Evolutionary conservation across 2,329 filamentous ascomycete genomes (phyloP).

Genomic region (Calonectria hongkongensis): DNA sequence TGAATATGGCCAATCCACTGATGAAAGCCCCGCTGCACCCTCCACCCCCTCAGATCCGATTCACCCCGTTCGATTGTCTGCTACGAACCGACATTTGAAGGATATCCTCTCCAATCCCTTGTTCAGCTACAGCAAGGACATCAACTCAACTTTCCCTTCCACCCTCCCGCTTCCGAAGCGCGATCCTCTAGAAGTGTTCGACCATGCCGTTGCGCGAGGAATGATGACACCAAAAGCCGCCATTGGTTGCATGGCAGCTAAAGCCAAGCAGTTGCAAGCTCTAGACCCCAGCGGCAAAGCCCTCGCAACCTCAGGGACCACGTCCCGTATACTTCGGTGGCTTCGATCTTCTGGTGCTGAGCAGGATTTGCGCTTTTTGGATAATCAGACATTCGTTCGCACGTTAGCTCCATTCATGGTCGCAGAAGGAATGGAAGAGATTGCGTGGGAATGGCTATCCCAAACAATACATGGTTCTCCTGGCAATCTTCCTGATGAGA

Average conservation of each 20-base stretch:
- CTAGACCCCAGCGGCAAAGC: slow-evolving; percentile 49
- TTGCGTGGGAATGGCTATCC: slow-evolving; percentile 72
- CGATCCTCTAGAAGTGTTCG: slow-evolving; percentile 73
- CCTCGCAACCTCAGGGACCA: slow-evolving; percentile 66
- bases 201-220: slow-evolving; percentile 72
- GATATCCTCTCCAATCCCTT: slow-evolving; percentile 75
- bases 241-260: slow-evolving; percentile 71
- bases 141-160: slow-evolving; percentile 46
- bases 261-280: slow-evolving; percentile 65
- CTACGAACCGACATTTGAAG: slow-evolving; percentile 69
- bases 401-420: slow-evolving; percentile 70
- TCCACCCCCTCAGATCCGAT: slow-evolving; percentile 46
- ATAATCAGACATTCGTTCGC: slow-evolving; percentile 61
- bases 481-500: slow-evolving; percentile 44
- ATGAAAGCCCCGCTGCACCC: slow-evolving; percentile 46
- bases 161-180: slow-evolving; percentile 45
- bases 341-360: slow-evolving; percentile 71
- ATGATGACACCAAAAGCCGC: slow-evolving; percentile 74
- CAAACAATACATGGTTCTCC: slow-evolving; percentile 60
- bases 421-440: slow-evolving; percentile 70
- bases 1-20: slow-evolving; percentile 70
- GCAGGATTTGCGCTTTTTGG: slow-evolving; percentile 67
- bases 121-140: slow-evolving; percentile 63
- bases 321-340: slow-evolving; percentile 71
- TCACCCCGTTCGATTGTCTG: slow-evolving; percentile 60